Evolutionary conservation across 208 protist species (phyloP).

Genomic region (Trypanosoma conorhini): DNA sequence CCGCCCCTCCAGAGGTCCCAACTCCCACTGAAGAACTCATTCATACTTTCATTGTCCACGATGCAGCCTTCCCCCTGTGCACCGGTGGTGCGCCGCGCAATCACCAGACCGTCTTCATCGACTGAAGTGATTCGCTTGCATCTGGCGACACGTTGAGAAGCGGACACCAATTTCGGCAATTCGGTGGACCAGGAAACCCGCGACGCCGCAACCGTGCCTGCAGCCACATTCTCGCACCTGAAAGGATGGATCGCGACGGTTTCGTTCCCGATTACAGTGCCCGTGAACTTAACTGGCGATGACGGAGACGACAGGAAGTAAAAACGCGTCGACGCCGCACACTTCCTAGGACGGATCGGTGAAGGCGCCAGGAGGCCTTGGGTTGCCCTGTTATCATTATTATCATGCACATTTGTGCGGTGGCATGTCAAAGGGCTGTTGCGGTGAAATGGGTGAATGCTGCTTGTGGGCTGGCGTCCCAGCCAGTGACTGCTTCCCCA

Average conservation of each 20-base stretch:
- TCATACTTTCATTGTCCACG: conserved; percentile 3
- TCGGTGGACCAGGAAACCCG: not conserved
- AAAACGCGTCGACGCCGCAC: not conserved
- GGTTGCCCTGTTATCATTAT: not conserved
- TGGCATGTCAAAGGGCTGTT: not conserved
- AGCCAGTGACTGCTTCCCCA: not conserved
- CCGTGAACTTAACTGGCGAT: not conserved
- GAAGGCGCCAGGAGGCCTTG: not conserved
- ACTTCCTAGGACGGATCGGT: conserved; percentile 3
- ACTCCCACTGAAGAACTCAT: conserved; percentile 11
- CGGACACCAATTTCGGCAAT: not conserved
- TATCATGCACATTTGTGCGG: not conserved
- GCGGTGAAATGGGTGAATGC: conserved; percentile 13
- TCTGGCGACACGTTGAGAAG: not conserved
- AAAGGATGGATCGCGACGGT: not conserved
- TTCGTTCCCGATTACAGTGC: not conserved
- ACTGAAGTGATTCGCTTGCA: not conserved
- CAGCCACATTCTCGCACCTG: not conserved
- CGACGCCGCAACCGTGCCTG: not conserved
- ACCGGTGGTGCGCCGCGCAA: not conserved
- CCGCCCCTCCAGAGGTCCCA: not conserved
- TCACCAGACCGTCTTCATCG: not conserved
- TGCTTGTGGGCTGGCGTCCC: conserved; percentile 6
- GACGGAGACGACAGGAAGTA: not conserved
- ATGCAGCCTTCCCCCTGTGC: not conserved